Evolutionary conservation across 352 stramenopile genomes (phyloP), one percentile per base, ranked within the genome.

Genomic region (Globisporangium camurandrum): DNA sequence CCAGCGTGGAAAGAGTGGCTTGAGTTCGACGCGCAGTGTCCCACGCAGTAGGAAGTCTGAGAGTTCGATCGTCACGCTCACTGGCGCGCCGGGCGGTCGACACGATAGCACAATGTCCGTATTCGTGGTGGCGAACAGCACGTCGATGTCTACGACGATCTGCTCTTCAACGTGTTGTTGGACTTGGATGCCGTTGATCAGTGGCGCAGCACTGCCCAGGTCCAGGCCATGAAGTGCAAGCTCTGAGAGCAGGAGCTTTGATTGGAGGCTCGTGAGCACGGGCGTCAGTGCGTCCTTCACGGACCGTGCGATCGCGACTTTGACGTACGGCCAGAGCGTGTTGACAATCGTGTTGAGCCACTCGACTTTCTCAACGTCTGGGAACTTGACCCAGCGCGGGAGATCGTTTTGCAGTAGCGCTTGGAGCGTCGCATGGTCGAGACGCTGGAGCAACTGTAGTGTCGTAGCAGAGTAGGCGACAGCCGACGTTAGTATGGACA

Each of bases 281-380:
- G 66, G 66, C 19, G 54, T 72, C 14, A 75, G 49, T 8, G 62
- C 56, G 19, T 75, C 66, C 22, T 66, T 64, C 24, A 75, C 59
- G 9, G 49, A 60, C 23, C 61, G 60, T 26, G 66, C 66, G 39
- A 68, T 57, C 12, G 66, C 66, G 44, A 72, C 57, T 37, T 75
- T 75, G 33, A 72, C 61, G 45, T 75, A 75, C 34, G 66, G 66
- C 66, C 66, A 75, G 31, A 75, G 50, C n/a, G 66, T 66, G n/a
- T 67, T 63, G 49, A 75, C 41, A 2, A 45, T 64, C 46, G 72
- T 47, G 43, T 75, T 75, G 14, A 75, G 50, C 66, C 66, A 75
- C 31, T 75, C 66, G 45, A 63, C 72, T 41, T 72, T 75, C 50
- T 75, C 66, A 6, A 75, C 63, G 24, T 75, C 66, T 1, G 66